Evolutionary conservation across 2,329 filamentous ascomycete species (phyloP).

Genomic region (Graphilbum fragrans): DNA sequence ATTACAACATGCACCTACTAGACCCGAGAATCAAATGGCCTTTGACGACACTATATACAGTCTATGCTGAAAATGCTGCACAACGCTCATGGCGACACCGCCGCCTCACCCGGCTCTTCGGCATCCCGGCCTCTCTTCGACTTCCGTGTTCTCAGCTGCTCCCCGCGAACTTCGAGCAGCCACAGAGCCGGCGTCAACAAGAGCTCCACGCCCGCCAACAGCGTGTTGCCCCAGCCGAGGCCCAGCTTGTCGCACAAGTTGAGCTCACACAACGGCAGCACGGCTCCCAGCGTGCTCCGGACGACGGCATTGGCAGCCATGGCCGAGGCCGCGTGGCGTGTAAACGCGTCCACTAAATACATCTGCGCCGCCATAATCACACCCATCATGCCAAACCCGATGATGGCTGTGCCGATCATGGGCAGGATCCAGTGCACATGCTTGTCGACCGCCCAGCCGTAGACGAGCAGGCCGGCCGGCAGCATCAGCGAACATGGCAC

Average conservation of each 20-base stretch:
- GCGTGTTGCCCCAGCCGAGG: conserved; percentile 19
- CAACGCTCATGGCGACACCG: too few relatives aligned
- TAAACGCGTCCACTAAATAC: conserved; percentile 51
- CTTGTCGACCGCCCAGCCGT: conserved; percentile 22
- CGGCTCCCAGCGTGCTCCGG: conserved; percentile 35
- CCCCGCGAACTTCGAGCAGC: too few relatives aligned
- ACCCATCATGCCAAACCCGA: conserved; percentile 10
- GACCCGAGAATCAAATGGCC: too few relatives aligned
- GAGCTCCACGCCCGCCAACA: conserved; percentile 29
- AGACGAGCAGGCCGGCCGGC: conserved; percentile 40
- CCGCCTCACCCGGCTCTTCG: too few relatives aligned
- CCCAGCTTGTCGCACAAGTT: conserved; percentile 18
- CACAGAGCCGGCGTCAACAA: conserved; percentile 24
- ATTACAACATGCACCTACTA: too few relatives aligned
- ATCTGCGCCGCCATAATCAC: conserved; percentile 28
- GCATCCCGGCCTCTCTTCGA: too few relatives aligned
- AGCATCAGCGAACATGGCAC: conserved; percentile 33
- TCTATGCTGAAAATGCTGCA: too few relatives aligned
- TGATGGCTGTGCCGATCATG: conserved; percentile 16
- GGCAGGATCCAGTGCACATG: conserved; percentile 20
- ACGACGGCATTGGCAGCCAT: conserved; percentile 53
- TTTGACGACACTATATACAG: too few relatives aligned
- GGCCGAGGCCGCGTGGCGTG: conserved; percentile 30
- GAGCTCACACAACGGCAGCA: conserved; percentile 36
- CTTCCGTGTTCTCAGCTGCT: too few relatives aligned